phyloP scores from a whole-genome alignment of 306 rosid genomes.

The Vigna trinervia region DNA sequence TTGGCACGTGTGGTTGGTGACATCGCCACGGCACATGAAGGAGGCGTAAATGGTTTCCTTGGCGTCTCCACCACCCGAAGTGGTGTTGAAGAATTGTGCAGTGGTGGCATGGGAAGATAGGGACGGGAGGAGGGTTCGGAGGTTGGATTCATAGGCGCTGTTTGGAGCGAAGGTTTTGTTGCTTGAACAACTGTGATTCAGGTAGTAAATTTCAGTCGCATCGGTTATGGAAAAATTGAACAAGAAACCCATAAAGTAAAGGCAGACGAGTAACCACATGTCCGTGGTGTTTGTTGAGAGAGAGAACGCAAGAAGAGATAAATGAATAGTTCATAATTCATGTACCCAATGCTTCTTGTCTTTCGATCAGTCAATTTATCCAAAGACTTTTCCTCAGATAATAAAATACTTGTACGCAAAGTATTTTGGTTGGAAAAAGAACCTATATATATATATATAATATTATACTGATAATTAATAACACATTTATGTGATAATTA shows the following conservation, averaged over 20 bases:
- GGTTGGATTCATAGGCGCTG: constrained; percentile 11
- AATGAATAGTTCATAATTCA: too few species aligned
- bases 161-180: constrained; percentile 27
- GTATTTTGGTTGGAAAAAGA: neutral
- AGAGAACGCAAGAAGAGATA: too few species aligned
- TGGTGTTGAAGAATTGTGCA: constrained; percentile 20
- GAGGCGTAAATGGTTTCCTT: neutral
- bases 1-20: constrained; percentile 11
- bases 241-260: neutral
- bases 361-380: too few species aligned
- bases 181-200: constrained; percentile 27
- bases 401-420: too few species aligned
- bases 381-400: neutral
- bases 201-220: neutral
- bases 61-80: neutral
- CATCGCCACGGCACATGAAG: constrained; percentile 21
- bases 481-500: too few species aligned
- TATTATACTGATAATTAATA: too few species aligned
- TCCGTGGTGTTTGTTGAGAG: too few species aligned
- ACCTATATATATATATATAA: neutral
- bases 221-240: neutral
- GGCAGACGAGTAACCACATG: neutral
- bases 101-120: neutral
- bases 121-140: constrained; percentile 6
- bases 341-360: too few species aligned